Conservation (phyloP, 106 monocot species). For the Platanthera zijinensis region DNA sequence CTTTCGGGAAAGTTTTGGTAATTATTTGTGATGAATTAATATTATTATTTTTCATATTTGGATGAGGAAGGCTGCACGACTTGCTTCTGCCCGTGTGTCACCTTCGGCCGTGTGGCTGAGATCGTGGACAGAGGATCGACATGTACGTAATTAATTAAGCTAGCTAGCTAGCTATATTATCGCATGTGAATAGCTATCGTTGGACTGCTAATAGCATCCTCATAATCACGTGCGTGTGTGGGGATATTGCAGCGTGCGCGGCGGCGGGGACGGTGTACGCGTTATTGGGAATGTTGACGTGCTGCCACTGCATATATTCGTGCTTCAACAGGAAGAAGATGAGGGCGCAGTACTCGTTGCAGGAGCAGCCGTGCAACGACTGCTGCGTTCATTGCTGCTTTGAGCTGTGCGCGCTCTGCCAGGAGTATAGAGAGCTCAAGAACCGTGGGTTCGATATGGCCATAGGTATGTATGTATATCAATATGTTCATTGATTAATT, state of each 20-base stretch:
- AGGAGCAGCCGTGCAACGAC: conserved; percentile 7
- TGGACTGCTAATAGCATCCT: too few relatives aligned
- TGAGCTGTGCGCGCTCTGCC: conserved; percentile 11
- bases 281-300: background rate
- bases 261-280: conserved; percentile 9
- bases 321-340: conserved; percentile 11
- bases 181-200: too few relatives aligned
- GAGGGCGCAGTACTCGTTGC: conserved; percentile 11
- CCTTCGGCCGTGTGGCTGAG: conserved; percentile 18
- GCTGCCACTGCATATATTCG: conserved; percentile 12
- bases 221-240: background rate
- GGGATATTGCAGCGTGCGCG: conserved; percentile 7
- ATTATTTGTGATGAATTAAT: background rate
- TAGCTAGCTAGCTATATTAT: background rate
- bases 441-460: conserved; percentile 15
- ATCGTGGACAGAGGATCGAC: conserved; percentile 16
- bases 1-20: too few relatives aligned
- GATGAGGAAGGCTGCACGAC: conserved; percentile 13
- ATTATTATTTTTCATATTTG: background rate
- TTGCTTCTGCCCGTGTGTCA: conserved; percentile 19
- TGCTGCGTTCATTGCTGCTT: conserved; percentile 11
- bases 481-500: background rate
- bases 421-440: conserved; percentile 17
- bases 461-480: background rate
- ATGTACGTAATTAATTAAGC: conserved; percentile 8